phyloP scores from a whole-genome alignment of 306 rosid genomes.

The Benincasa hispida region DNA sequence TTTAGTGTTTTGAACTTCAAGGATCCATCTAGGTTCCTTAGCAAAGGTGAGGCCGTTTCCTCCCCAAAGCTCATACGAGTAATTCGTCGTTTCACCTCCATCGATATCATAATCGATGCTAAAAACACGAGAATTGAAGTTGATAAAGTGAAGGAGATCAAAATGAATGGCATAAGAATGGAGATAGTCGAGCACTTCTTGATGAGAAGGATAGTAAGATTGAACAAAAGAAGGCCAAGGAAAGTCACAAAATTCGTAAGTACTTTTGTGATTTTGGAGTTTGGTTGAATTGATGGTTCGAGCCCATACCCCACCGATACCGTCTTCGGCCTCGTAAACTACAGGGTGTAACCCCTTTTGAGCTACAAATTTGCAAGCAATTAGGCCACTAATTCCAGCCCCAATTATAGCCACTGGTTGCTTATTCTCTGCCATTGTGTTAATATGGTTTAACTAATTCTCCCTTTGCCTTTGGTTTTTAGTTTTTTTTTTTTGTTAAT shows the following conservation, averaged over 20 bases:
- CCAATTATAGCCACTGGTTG: conserved; percentile 32
- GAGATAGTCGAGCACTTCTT: conserved; percentile 25
- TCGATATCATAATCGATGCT: conserved; percentile 29
- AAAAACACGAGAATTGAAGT: conserved; percentile 34
- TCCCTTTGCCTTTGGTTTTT: too few relatives aligned
- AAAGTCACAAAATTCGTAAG: conserved; percentile 27
- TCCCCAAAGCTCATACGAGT: conserved; percentile 36
- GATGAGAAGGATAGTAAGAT: conserved; percentile 18
- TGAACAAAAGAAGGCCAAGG: conserved; percentile 40
- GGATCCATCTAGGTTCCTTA: conserved; percentile 36
- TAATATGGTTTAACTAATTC: too few relatives aligned
- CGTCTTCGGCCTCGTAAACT: conserved; percentile 35
- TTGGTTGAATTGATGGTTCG: conserved; percentile 31
- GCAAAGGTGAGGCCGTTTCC: conserved; percentile 34
- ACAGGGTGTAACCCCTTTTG: conserved; percentile 29
- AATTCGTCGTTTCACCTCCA: conserved; percentile 7
- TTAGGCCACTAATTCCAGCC: conserved; percentile 40
- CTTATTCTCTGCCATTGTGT: not conserved
- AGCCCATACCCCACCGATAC: conserved; percentile 41
- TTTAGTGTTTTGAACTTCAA: conserved; percentile 29
- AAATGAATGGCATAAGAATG: conserved; percentile 33
- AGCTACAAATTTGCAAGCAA: conserved; percentile 26
- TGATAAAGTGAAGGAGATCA: conserved; percentile 23
- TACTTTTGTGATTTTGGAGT: conserved; percentile 21
- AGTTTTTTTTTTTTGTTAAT: too few relatives aligned